These are phyloP conservation scores for Dendrobium nobile DNA, from an alignment of 106 monocot genomes.

Conservation along the genomic window DNA sequence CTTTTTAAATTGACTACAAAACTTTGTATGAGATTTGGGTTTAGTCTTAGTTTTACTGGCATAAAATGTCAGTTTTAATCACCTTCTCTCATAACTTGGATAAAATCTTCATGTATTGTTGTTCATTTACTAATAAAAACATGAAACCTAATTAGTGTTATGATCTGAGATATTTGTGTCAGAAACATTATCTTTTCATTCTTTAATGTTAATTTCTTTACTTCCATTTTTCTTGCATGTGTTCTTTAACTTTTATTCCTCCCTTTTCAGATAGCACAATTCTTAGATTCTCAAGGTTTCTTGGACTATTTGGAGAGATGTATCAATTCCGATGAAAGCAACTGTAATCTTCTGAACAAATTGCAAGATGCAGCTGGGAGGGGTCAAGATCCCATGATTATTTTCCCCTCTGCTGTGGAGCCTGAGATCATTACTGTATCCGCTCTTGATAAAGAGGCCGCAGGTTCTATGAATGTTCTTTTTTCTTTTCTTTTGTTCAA, in stretches of 20 bases:
- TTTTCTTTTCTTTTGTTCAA: background rate
- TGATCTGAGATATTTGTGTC: background rate
- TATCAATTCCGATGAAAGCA: constrained; percentile 52
- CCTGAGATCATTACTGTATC: constrained; percentile 86
- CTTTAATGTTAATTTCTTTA: background rate
- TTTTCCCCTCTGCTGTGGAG: constrained; percentile 50
- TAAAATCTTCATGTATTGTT: background rate
- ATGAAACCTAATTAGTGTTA: background rate
- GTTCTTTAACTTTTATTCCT: constrained; percentile 5
- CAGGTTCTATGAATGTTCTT: constrained; percentile 22
- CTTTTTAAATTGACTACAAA: background rate
- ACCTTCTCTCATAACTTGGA: background rate
- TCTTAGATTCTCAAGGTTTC: constrained; percentile 94
- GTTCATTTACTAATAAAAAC: background rate
- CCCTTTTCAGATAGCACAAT: constrained; percentile 66
- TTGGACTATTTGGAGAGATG: constrained; percentile 86
- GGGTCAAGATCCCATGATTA: constrained; percentile 64
- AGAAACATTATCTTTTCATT: background rate
- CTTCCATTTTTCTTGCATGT: background rate
- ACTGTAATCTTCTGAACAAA: constrained; percentile 83
- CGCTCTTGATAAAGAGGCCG: constrained; percentile 39
- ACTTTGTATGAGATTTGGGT: background rate
- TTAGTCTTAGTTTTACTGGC: background rate
- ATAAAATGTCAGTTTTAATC: background rate
- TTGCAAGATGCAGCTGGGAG: constrained; percentile 97